Evolutionary conservation across 306 rosid genomes (phyloP).

Genomic region (Sechiopsis laciniata): DNA sequence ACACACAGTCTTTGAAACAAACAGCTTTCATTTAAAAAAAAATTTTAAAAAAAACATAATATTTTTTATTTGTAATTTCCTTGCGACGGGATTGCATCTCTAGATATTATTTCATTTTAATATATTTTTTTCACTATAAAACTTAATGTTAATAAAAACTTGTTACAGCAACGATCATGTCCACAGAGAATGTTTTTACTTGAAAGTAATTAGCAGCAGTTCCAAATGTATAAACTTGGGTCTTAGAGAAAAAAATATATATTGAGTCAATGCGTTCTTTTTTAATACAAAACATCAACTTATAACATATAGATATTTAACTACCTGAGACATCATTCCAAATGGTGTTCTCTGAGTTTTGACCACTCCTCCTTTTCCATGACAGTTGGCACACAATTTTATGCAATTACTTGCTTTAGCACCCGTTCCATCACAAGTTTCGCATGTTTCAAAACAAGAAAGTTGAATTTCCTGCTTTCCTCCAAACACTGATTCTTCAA

Average conservation of each 20-base stretch:
- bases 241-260: background rate
- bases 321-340: conserved; percentile 85
- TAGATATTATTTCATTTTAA: background rate
- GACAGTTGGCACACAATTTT: conserved; percentile 60
- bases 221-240: background rate
- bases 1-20: background rate
- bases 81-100: background rate
- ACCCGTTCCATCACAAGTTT: conserved; percentile 70
- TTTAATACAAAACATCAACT: background rate
- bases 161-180: background rate
- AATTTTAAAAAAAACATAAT: background rate
- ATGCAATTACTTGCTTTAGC: conserved; percentile 64
- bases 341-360: conserved; percentile 80
- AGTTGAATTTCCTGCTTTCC: conserved; percentile 60
- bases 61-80: background rate
- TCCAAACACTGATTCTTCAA: conserved; percentile 89
- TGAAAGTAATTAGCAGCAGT: background rate
- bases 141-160: background rate
- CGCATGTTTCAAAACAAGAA: conserved; percentile 60
- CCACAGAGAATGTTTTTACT: background rate
- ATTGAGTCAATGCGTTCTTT: background rate
- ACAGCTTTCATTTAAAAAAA: background rate
- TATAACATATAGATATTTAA: conserved; percentile 8
- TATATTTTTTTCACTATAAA: background rate
- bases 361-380: conserved; percentile 80